Percentiles rank a stretch among this genome's conserved stretches.
Evolutionary conservation across 1,284 basidiomycete genomes (phyloP).

Genomic region (Leccinum solheimii): DNA sequence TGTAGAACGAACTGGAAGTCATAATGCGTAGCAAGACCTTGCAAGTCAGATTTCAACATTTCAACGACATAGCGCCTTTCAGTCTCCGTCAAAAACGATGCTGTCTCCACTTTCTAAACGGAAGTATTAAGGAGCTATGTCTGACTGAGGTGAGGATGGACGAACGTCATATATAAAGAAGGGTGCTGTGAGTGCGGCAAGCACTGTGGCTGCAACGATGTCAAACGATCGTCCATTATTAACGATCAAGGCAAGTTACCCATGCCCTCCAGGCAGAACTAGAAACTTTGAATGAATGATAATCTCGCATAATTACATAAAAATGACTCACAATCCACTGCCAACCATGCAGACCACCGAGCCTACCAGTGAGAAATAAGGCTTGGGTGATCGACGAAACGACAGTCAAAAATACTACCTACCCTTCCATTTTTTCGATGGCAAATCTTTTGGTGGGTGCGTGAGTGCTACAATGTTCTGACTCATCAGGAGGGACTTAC

Average conservation of each 20-base stretch:
- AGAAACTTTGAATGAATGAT: background rate
- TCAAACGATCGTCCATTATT: background rate
- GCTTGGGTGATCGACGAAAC: background rate
- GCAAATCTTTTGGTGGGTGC: conserved; percentile 4
- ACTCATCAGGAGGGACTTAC: conserved; percentile 9
- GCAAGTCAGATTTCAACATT: conserved; percentile 40
- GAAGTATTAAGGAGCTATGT: background rate
- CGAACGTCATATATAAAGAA: conserved; percentile 46
- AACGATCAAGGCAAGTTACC: conserved; percentile 7
- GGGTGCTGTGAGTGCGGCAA: conserved; percentile 39
- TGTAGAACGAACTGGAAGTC: conserved; percentile 39
- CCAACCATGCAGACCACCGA: conserved; percentile 43
- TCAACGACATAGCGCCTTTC: conserved; percentile 39
- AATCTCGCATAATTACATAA: too few relatives aligned
- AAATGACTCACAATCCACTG: conserved; percentile 46
- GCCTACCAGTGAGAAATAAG: conserved; percentile 2
- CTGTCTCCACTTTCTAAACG: conserved; percentile 43
- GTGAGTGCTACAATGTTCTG: conserved; percentile 4
- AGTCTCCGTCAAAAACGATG: conserved; percentile 41
- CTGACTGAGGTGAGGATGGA: background rate
- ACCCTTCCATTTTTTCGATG: conserved; percentile 24
- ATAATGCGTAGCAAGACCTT: conserved; percentile 35
- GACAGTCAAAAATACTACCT: background rate
- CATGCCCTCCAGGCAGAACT: conserved; percentile 39
- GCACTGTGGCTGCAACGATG: conserved; percentile 34